Evolutionary conservation across 148 eudicot genomes (phyloP).

Genomic region (Spergularia bocconei): DNA sequence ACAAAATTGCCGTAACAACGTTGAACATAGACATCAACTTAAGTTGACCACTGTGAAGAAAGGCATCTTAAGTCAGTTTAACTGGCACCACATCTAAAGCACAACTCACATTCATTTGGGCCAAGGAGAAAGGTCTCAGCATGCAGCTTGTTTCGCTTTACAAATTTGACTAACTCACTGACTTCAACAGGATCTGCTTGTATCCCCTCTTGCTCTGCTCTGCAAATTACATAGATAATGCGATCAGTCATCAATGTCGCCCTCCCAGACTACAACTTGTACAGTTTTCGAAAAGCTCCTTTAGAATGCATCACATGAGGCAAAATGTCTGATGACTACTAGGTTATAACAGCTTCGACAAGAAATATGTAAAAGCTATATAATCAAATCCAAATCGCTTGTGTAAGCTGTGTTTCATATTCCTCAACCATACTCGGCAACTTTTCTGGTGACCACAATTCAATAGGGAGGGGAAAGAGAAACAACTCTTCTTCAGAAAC

Average conservation of each 20-base stretch:
- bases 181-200: conserved; percentile 69
- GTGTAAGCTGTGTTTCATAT: too few species aligned
- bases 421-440: too few species aligned
- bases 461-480: too few species aligned
- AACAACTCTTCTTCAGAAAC: too few species aligned
- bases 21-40: not conserved
- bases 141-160: conserved; percentile 69
- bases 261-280: not conserved
- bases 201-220: conserved; percentile 86
- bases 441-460: too few species aligned
- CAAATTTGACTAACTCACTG: conserved; percentile 58
- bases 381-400: too few species aligned
- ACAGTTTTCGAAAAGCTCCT: too few species aligned
- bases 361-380: too few species aligned
- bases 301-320: too few species aligned
- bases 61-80: not conserved
- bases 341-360: too few species aligned
- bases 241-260: not conserved
- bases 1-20: not conserved
- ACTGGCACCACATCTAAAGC: not conserved
- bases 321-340: not conserved
- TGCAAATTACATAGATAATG: conserved; percentile 35
- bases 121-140: conserved; percentile 72
- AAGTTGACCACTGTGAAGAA: not conserved
- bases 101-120: conserved; percentile 75